These are phyloP conservation scores for Heliamphora exappendiculata DNA, from an alignment of 148 eudicot species.

Conservation along the genomic window DNA sequence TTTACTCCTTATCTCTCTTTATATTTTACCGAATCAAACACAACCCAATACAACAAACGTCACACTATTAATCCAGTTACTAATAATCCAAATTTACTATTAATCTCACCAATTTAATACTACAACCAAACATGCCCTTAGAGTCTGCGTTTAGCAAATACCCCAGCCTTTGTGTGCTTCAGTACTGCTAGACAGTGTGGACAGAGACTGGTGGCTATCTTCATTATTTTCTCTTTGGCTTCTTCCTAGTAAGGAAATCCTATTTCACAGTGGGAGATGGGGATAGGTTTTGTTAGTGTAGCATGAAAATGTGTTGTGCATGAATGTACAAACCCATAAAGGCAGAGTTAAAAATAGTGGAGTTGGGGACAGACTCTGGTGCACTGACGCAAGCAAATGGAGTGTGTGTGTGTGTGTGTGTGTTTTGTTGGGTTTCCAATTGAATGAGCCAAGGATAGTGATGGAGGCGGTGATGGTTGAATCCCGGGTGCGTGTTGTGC, in stretches of 20 bases:
- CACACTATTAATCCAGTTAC: no score
- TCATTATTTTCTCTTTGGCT: conserved; percentile 40
- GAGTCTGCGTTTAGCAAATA: background rate
- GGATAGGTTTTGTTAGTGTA: background rate
- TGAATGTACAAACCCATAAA: conserved; percentile 1
- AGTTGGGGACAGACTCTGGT: conserved; percentile 24
- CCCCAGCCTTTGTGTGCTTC: background rate
- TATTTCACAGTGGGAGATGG: background rate
- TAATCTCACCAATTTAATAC: no score
- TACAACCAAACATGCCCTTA: no score
- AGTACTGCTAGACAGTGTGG: conserved; percentile 21
- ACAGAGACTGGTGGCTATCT: conserved; percentile 30
- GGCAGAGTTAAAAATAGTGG: background rate
- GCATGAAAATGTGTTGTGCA: background rate
- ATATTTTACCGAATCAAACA: no score
- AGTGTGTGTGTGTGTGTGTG: background rate
- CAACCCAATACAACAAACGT: no score
- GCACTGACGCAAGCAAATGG: conserved; percentile 21
- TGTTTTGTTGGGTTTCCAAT: conserved; percentile 14
- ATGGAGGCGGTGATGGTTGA: conserved; percentile 1
- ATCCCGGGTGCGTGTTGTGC: no score
- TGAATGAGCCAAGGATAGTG: conserved; percentile 9
- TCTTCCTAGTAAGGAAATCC: conserved; percentile 17
- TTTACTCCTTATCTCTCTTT: no score
- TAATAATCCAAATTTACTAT: no score